Percentiles rank a stretch among this genome's conserved stretches.
phyloP scores from a whole-genome alignment of 345 rosid genomes.

The Excoecaria cochinchinensis region DNA sequence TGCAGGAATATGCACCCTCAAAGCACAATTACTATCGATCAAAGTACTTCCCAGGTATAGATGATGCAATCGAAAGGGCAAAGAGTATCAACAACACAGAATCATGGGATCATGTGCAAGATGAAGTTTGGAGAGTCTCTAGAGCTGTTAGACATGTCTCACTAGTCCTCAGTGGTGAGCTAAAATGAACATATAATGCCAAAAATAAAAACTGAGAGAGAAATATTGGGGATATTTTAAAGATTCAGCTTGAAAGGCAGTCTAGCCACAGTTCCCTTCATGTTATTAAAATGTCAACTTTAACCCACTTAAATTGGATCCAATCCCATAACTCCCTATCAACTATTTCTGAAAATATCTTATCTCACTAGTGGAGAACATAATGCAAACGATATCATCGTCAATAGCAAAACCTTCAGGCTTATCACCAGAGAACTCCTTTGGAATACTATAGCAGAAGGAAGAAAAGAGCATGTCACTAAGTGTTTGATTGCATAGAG shows the following conservation, averaged over 20 bases:
- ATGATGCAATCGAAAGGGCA: conserved; percentile 66
- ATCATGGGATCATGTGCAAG: conserved; percentile 69
- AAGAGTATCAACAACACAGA: conserved; percentile 43
- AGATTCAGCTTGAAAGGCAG: background rate
- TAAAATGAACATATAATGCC: conserved; percentile 42
- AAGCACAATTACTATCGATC: conserved; percentile 77
- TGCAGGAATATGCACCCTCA: conserved; percentile 69
- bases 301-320: background rate
- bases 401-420: background rate
- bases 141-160: conserved; percentile 69
- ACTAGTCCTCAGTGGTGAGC: conserved; percentile 56
- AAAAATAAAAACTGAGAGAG: background rate
- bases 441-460: background rate
- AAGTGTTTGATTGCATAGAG: background rate
- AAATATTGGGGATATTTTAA: background rate
- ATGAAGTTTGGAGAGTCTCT: conserved; percentile 78
- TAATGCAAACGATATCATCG: background rate
- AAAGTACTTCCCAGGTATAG: conserved; percentile 69
- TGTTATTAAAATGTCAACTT: background rate
- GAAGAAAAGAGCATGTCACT: too few relatives aligned
- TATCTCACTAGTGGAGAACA: background rate
- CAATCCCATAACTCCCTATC: background rate
- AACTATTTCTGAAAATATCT: background rate
- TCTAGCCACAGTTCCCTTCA: background rate
- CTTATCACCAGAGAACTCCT: background rate